Percentiles rank a stretch among this genome's conserved stretches.
phyloP scores from a whole-genome alignment of 1,284 basidiomycete species.

The Sanguinoderma infundibulare region DNA sequence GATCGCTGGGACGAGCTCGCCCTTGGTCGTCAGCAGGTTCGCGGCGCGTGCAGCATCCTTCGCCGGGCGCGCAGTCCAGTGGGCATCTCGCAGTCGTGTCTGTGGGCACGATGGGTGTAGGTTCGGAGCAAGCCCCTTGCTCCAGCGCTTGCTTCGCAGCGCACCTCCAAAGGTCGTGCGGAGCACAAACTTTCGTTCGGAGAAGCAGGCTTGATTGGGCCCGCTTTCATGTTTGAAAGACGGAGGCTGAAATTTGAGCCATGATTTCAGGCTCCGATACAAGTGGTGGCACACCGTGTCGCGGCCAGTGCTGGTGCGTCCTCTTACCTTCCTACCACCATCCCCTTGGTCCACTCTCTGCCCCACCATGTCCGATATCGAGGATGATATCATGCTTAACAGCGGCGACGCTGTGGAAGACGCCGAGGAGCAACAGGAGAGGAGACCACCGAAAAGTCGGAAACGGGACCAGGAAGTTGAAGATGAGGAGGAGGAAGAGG shows the following conservation, averaged over 20 bases:
- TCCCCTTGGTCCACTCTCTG: constrained; percentile 2
- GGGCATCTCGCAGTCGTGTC: background rate
- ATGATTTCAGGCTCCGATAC: background rate
- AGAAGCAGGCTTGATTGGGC: too few relatives aligned
- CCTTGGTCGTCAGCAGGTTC: constrained; percentile 32
- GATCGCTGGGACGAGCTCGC: constrained; percentile 31
- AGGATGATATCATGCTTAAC: constrained; percentile 41
- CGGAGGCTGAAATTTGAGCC: too few relatives aligned
- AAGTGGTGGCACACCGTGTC: background rate
- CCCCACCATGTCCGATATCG: constrained; percentile 58
- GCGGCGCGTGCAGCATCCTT: constrained; percentile 23
- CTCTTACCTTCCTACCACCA: constrained; percentile 1
- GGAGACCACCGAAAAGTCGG: constrained; percentile 32
- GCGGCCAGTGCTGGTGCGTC: background rate
- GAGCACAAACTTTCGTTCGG: too few relatives aligned
- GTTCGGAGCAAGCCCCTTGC: too few relatives aligned
- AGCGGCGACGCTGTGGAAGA: constrained; percentile 29
- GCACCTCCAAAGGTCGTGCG: too few relatives aligned
- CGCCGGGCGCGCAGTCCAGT: background rate
- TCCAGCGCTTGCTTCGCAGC: too few relatives aligned
- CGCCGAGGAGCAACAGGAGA: constrained; percentile 38
- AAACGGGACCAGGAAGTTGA: constrained; percentile 40
- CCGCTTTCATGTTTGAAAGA: background rate
- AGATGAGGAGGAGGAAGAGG: constrained; percentile 51
- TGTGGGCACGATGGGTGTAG: background rate